A percentile compares a stretch with the other conserved stretches of the same genome.
Conservation (phyloP, 73 alveolate genomes). For the Tetrahymena elliotti region DNA sequence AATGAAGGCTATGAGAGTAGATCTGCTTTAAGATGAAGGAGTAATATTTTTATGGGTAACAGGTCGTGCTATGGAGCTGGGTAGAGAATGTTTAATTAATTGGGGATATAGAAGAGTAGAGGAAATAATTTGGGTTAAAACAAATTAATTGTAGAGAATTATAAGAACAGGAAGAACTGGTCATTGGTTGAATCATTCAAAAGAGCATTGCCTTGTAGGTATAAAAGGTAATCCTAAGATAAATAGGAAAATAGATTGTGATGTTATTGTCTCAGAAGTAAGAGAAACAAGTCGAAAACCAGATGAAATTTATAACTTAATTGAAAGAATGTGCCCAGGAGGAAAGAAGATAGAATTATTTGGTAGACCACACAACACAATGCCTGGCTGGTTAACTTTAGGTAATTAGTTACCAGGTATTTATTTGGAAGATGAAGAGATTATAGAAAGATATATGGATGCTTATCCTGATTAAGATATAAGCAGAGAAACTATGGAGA, state of each 20-base stretch:
- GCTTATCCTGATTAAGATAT: constrained; percentile 62
- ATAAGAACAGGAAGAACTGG: constrained; percentile 98
- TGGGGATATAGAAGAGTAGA: constrained; percentile 92
- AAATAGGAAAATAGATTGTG: constrained; percentile 74
- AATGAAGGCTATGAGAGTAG: constrained; percentile 70
- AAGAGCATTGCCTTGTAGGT: constrained; percentile 91
- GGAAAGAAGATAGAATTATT: constrained; percentile 91
- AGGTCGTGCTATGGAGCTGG: constrained; percentile 97
- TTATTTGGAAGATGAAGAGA: constrained; percentile 67
- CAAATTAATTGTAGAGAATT: constrained; percentile 87
- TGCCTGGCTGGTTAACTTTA: constrained; percentile 79
- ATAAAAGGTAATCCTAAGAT: constrained; percentile 71
- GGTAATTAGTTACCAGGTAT: constrained; percentile 85
- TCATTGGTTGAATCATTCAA: constrained; percentile 93
- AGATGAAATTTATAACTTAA: constrained; percentile 91
- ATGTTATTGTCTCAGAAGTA: constrained; percentile 90
- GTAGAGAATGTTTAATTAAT: constrained; percentile 86
- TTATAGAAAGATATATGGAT: constrained; percentile 60
- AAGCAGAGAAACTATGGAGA: constrained; percentile 15
- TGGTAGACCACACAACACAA: constrained; percentile 89
- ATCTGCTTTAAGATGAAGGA: constrained; percentile 70
- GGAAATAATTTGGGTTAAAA: constrained; percentile 96
- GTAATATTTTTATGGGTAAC: constrained; percentile 96
- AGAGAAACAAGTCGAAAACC: constrained; percentile 96
- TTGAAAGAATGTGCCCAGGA: constrained; percentile 85